These are phyloP conservation scores for Kazachstania psychrophila DNA, from an alignment of 805 yeast genomes.

Conservation along the genomic window DNA sequence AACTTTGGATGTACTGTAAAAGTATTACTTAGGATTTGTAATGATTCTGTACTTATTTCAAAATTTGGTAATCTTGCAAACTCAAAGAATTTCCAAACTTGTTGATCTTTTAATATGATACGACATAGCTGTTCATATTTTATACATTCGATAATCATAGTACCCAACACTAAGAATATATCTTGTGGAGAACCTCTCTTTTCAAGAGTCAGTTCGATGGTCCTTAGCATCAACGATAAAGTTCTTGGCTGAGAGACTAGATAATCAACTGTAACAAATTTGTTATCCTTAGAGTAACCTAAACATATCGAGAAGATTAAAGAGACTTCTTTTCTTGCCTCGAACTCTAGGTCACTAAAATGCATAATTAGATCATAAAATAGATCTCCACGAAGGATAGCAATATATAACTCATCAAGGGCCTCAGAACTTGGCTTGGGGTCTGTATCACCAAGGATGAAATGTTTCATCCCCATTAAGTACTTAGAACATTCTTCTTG, in stretches of 20 bases:
- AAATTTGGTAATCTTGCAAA: constrained; percentile 70
- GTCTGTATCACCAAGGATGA: constrained; percentile 54
- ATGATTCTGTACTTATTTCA: constrained; percentile 85
- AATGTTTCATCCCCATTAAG: constrained; percentile 52
- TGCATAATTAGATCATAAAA: constrained; percentile 51
- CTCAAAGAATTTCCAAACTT: constrained; percentile 75
- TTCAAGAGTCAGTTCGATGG: constrained; percentile 52
- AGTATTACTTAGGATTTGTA: constrained; percentile 63
- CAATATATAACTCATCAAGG: constrained; percentile 67
- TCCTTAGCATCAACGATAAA: constrained; percentile 49
- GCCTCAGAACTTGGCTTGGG: constrained; percentile 55
- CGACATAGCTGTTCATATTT: constrained; percentile 63
- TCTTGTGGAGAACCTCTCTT: constrained; percentile 33
- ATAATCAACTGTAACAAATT: constrained; percentile 84
- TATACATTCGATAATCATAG: constrained; percentile 75
- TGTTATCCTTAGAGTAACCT: constrained; percentile 64
- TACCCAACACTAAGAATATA: constrained; percentile 62
- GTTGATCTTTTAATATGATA: constrained; percentile 47
- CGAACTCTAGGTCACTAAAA: constrained; percentile 70
- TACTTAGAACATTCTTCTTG: constrained; percentile 70
- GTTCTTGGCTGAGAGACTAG: constrained; percentile 58
- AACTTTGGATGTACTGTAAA: constrained; percentile 60
- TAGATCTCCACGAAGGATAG: constrained; percentile 63
- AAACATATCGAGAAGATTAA: constrained; percentile 65
- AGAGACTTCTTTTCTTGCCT: constrained; percentile 76